Conservation (phyloP, 768 basidiomycete species). For the Hirschioporus abietinus region DNA sequence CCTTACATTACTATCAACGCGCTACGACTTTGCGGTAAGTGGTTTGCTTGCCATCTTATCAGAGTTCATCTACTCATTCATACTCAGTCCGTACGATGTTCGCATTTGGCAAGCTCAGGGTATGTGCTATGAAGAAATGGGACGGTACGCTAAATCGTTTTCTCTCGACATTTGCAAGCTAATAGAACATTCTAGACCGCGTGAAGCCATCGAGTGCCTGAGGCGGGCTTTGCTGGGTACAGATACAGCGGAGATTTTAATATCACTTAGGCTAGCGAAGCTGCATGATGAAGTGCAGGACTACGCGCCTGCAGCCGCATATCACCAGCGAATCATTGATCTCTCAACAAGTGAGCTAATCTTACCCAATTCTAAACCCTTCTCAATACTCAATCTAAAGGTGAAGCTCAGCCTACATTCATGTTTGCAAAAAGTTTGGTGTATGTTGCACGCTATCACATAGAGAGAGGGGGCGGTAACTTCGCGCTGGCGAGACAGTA, state of each 20-base stretch:
- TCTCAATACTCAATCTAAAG: constrained; percentile 21
- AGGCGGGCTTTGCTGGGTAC: constrained; percentile 84
- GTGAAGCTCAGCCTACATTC: constrained; percentile 57
- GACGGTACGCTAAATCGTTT: constrained; percentile 46
- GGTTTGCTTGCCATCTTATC: constrained; percentile 2
- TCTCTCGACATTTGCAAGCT: background rate
- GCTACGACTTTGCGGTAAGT: constrained; percentile 84
- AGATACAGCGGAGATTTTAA: constrained; percentile 68
- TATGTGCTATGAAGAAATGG: constrained; percentile 89
- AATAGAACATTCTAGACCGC: constrained; percentile 42
- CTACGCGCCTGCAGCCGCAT: constrained; percentile 60
- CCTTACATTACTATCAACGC: constrained; percentile 93
- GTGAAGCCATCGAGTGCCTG: constrained; percentile 88
- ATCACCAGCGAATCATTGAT: constrained; percentile 81
- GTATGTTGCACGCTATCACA: constrained; percentile 77
- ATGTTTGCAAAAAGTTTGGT: constrained; percentile 84
- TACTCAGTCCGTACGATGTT: constrained; percentile 83
- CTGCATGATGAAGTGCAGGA: constrained; percentile 67
- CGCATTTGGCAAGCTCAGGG: constrained; percentile 95
- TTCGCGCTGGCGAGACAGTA: constrained; percentile 67
- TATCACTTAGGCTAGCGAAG: constrained; percentile 69
- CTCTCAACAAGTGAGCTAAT: constrained; percentile 54
- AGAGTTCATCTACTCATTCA: constrained; percentile 5
- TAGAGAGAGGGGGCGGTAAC: constrained; percentile 57
- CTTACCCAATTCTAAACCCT: constrained; percentile 10